phyloP scores from a whole-genome alignment of 352 stramenopile species.

The Globisporangium canariense region DNA sequence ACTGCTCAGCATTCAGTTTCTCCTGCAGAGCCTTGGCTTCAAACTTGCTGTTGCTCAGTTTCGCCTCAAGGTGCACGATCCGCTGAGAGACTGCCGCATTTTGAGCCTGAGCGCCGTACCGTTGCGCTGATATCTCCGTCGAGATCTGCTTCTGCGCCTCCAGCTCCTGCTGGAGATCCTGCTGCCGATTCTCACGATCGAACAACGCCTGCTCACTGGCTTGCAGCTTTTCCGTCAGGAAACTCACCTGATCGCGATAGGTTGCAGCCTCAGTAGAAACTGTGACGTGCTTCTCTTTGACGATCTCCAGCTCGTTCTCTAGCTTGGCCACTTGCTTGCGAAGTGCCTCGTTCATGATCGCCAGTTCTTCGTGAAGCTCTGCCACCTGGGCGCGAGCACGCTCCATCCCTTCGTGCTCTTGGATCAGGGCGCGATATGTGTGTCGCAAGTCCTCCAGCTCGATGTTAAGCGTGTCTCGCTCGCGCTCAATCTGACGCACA shows the following conservation, averaged over 20 bases:
- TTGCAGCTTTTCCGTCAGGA: slow-evolving; percentile 73
- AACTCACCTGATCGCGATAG: slow-evolving; percentile 79
- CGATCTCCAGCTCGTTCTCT: slow-evolving; percentile 51
- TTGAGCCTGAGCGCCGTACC: slow-evolving; percentile 71
- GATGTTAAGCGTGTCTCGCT: slow-evolving; percentile 66
- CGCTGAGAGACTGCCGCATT: slow-evolving; percentile 71
- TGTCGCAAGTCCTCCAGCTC: slow-evolving; percentile 75
- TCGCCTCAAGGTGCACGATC: slow-evolving; percentile 75
- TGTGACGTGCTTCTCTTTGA: slow-evolving; percentile 54
- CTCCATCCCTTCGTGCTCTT: slow-evolving; percentile 71
- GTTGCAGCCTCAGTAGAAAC: slow-evolving; percentile 50
- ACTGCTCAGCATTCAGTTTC: slow-evolving; percentile 51
- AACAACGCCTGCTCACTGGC: slow-evolving; percentile 38
- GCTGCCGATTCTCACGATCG: slow-evolving; percentile 25
- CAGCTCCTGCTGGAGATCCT: slow-evolving; percentile 33
- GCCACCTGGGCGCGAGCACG: slow-evolving; percentile 52
- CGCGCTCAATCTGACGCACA: slow-evolving; percentile 54
- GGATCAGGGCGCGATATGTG: slow-evolving; percentile 67
- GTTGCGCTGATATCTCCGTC: slow-evolving; percentile 75
- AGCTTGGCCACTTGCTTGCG: slow-evolving; percentile 53
- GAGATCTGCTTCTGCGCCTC: slow-evolving; percentile 66
- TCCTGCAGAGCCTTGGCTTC: slow-evolving; percentile 60
- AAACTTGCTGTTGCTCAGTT: slow-evolving; percentile 66
- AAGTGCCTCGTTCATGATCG: slow-evolving; percentile 61
- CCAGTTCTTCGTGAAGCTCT: slow-evolving; percentile 53